phyloP scores from a whole-genome alignment of 768 basidiomycete species.

The Amanita fuliginea region DNA sequence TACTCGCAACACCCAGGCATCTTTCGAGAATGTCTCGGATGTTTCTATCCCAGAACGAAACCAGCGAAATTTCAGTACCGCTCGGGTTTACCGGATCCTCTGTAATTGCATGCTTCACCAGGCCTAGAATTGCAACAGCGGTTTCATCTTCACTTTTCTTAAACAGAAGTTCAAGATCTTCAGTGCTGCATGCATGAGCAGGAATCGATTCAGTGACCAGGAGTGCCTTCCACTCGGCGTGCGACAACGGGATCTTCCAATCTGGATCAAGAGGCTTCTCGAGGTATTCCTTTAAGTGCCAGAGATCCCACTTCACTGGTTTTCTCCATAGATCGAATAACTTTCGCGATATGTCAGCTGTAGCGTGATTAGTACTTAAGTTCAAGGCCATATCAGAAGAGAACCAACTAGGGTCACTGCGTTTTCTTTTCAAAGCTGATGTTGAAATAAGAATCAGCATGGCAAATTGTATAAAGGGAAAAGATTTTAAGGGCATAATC shows the following conservation, averaged over 20 bases:
- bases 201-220: neutral
- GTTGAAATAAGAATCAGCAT: neutral
- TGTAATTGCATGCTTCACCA: too few relatives aligned
- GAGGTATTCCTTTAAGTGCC: neutral
- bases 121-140: neutral
- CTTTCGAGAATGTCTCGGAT: too few relatives aligned
- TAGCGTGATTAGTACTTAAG: neutral
- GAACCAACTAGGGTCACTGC: neutral
- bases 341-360: neutral
- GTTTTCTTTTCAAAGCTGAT: neutral
- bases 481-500: too few relatives aligned
- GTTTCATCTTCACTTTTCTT: neutral
- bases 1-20: too few relatives aligned
- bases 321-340: neutral
- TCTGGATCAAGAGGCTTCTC: neutral
- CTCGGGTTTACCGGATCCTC: too few relatives aligned
- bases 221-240: neutral
- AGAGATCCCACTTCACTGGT: neutral
- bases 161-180: neutral
- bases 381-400: neutral
- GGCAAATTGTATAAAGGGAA: too few relatives aligned
- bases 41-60: too few relatives aligned
- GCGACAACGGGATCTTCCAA: constrained; percentile 1
- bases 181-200: neutral
- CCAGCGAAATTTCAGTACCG: too few relatives aligned